Conservation (phyloP, 306 rosid genomes). For the Malus sieversii region DNA sequence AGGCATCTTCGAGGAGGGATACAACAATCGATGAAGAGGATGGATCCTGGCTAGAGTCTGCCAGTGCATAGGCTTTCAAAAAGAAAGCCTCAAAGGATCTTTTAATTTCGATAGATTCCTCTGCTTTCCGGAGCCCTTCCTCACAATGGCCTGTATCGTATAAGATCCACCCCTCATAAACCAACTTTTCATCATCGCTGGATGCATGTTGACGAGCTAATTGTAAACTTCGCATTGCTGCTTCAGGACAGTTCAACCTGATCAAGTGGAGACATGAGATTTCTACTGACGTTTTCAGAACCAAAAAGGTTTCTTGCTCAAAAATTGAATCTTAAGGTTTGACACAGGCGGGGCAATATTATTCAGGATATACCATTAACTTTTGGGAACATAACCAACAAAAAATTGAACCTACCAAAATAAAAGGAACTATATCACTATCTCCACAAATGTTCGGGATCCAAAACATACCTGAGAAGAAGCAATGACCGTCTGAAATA, state of each 20-base stretch:
- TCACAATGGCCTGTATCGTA: constrained; percentile 87
- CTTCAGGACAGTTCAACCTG: constrained; percentile 87
- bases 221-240: constrained; percentile 88
- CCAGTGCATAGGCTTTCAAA: constrained; percentile 87
- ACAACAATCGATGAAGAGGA: constrained; percentile 69
- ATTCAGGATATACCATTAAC: background rate
- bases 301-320: background rate
- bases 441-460: background rate
- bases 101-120: constrained; percentile 75
- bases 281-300: constrained; percentile 1
- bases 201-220: constrained; percentile 85
- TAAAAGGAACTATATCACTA: background rate
- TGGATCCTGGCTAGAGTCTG: constrained; percentile 72
- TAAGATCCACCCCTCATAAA: constrained; percentile 91
- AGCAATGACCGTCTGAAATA: constrained; percentile 94
- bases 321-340: background rate
- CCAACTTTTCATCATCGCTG: constrained; percentile 70
- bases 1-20: constrained; percentile 81
- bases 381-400: background rate
- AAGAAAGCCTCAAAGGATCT: constrained; percentile 91
- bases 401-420: background rate
- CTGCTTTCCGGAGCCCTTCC: constrained; percentile 86
- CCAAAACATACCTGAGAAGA: constrained; percentile 63
- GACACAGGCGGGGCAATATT: background rate
- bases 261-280: constrained; percentile 20